Evolutionary conservation across 306 rosid genomes (phyloP), one percentile per base, ranked within the genome.

Genomic region (Astragalus membranaceus): DNA sequence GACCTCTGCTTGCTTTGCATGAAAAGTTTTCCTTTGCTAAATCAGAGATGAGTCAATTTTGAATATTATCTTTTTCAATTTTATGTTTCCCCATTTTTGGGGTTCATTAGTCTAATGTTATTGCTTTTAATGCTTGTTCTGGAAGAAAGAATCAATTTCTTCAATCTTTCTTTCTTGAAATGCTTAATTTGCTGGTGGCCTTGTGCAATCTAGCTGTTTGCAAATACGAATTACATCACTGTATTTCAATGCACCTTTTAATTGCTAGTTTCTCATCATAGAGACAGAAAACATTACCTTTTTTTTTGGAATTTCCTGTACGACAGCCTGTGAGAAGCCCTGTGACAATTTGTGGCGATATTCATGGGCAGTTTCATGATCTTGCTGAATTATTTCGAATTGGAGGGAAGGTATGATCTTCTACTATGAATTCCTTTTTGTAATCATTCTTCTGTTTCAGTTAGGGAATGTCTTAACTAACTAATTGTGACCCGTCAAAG

Each of bases 361-460:
- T 94, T 77, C 99, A 94, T 74, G 99, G 99, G 74, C 99, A 94
- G 79, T 94, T 94, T 84, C 99, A 94, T 35, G 99, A 94, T 81
- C 97, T 94, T 78, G 99, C 99, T 62, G 99, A 94, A 73, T 92
- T 94, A 78, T 94, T 94, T 76, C 97, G 87, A 79, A 94, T 94
- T 73, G 99, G 99, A 78, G 99, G 99, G 85, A 90, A 90, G 99
- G 99, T 94, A 90, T 83, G 71, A 54, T 63, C 80, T 85, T 72
- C 49, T 61, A 60, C 72, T 78, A 20, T 74, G 72, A 51, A 62
- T 61, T 73, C 75, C 61, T 64, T 61, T 80, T 67, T 74, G 69
- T 33, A 78, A 78, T 73, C 63, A 74, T 56, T 51, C 55, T 72
- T 72, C 48, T 78, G 70, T 77, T 69, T 78, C 83, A 68, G 84